Evolutionary conservation across 768 basidiomycete genomes (phyloP), one percentile per base, ranked within the genome.

Genomic region (Chalciporus chontae): DNA sequence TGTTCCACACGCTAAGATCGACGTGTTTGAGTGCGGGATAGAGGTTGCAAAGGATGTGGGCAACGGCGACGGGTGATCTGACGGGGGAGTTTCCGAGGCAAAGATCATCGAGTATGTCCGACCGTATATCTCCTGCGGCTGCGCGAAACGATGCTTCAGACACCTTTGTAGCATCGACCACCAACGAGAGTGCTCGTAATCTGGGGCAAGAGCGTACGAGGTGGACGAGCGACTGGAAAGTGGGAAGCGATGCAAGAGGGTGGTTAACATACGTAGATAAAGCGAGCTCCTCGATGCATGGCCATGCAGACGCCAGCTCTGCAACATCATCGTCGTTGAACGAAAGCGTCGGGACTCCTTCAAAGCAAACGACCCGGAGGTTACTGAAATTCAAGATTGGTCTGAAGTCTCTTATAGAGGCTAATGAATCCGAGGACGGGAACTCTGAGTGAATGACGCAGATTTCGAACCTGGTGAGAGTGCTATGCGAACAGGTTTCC

Each of bases 31-130:
- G n/a, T 19, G 50, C 38, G 3, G 60, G 65, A 14, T 49, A 64
- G 37, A 67, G 54, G 4, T 0, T 1, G 19, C 24, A 52, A 10
- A 65, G 18, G 4, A 49, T 15, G 10, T 38, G 39, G 1, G 62
- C 54, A 19, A 65, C 50, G 1, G 36, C 10, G 8, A 18, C 3
- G 5, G 59, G 62, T 0, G 48, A 43, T 8, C 9, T n/a, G 19
- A 64, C 45, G 0, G 50, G 54, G 2, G 65, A 59, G 11, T 64
- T 67, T 10, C 59, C 63, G 1, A 64, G 49, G 15, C 51, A 50
- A 4, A 64, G 65, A 0, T 45, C 39, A 0, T 37, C 19, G 2
- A 64, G 48, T 2, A 40, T 13, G 11, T 31, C 39, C 0, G 58
- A 54, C 23, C 40, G 46, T 5, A 38, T 23, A 26, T 50, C 40